phyloP scores from a whole-genome alignment of 352 stramenopile genomes.

The Globisporangium solare region DNA sequence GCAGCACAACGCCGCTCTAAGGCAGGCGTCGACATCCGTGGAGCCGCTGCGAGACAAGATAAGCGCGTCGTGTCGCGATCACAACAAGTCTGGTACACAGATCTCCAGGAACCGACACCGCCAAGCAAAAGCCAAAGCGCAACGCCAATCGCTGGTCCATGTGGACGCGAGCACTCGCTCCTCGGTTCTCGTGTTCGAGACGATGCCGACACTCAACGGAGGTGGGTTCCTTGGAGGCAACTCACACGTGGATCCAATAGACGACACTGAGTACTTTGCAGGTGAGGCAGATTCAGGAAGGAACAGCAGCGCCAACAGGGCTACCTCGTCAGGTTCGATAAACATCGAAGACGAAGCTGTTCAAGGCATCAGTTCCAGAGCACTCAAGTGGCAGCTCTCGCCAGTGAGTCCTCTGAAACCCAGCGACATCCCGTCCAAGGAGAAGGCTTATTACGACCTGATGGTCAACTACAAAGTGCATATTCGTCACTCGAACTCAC shows the following conservation, averaged over 20 bases:
- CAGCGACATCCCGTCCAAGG: conserved; percentile 42
- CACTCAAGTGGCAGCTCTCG: conserved; percentile 37
- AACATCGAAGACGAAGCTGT: too few species aligned
- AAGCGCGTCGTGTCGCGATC: too few species aligned
- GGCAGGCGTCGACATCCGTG: too few species aligned
- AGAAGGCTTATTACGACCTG: conserved; percentile 43
- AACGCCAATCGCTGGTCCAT: conserved; percentile 24
- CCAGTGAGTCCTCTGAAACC: conserved; percentile 20
- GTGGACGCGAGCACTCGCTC: conserved; percentile 41
- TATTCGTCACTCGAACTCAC: conserved; percentile 14
- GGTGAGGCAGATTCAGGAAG: too few species aligned
- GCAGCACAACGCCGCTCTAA: not conserved
- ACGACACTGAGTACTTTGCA: too few species aligned
- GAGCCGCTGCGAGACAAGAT: too few species aligned
- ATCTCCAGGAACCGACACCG: conserved; percentile 25
- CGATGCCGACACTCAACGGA: conserved; percentile 16
- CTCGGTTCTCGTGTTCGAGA: conserved; percentile 43
- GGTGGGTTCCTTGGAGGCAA: not conserved
- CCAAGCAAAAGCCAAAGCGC: conserved; percentile 11
- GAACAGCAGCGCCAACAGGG: too few species aligned
- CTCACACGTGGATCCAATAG: not conserved
- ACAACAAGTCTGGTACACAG: conserved; percentile 41
- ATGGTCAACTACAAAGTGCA: conserved; percentile 58
- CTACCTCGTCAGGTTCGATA: too few species aligned
- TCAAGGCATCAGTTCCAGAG: too few species aligned